phyloP scores from a whole-genome alignment of 1,284 basidiomycete species.

The Ustilago bromivora region DNA sequence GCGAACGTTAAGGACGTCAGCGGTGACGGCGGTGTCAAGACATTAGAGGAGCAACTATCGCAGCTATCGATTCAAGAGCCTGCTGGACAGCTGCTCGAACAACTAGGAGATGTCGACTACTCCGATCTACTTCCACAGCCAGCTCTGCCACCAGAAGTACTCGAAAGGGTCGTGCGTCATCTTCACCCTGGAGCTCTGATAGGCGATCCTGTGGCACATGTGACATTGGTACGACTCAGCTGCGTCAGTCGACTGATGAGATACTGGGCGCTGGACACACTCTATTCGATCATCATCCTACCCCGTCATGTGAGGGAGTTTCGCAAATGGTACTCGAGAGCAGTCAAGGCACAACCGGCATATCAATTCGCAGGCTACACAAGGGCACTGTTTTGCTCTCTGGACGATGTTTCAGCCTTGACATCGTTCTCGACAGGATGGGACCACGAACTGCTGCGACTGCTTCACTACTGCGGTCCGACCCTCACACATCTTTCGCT shows the following conservation, averaged over 20 bases:
- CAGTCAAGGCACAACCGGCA: conserved; percentile 55
- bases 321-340: conserved; percentile 60
- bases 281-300: conserved; percentile 61
- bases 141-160: conserved; percentile 57
- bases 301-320: conserved; percentile 67
- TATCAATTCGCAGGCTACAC: conserved; percentile 60
- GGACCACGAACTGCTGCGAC: conserved; percentile 63
- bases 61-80: conserved; percentile 28
- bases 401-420: conserved; percentile 63
- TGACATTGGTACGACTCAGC: conserved; percentile 54
- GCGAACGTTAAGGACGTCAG: neutral
- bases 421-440: conserved; percentile 65
- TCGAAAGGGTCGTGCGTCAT: conserved; percentile 47
- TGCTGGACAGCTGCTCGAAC: conserved; percentile 27
- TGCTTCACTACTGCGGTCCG: conserved; percentile 64
- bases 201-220: conserved; percentile 48
- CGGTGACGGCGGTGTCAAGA: conserved; percentile 1
- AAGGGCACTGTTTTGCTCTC: conserved; percentile 53
- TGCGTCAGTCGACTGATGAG: conserved; percentile 52
- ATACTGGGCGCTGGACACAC: conserved; percentile 56
- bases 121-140: conserved; percentile 42
- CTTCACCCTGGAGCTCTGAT: conserved; percentile 44
- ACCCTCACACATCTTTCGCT: conserved; percentile 59
- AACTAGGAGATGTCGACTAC: conserved; percentile 20
- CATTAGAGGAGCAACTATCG: conserved; percentile 16